Conservation (phyloP, 225 moss, liverwort and hornwort species). For the Asterella californica region DNA sequence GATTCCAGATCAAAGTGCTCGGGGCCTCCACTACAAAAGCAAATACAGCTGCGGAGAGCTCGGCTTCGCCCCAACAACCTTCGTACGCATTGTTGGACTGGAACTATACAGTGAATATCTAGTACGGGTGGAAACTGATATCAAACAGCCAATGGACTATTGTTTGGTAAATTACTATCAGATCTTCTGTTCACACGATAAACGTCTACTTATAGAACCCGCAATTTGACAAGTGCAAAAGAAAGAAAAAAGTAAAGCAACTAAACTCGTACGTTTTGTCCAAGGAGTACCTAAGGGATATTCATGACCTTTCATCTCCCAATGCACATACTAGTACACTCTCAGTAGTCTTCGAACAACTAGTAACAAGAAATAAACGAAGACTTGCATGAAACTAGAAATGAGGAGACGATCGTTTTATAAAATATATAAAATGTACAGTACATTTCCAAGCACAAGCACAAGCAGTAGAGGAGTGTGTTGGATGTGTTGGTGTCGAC, state of each 20-base stretch:
- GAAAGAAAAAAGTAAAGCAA: not conserved
- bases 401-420: too few species aligned
- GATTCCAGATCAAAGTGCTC: too few species aligned
- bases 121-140: not conserved
- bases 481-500: not conserved
- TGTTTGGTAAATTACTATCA: slow-evolving; percentile 3
- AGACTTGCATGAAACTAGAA: too few species aligned
- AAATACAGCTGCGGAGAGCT: too few species aligned
- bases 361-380: too few species aligned
- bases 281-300: too few species aligned
- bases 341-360: too few species aligned
- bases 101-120: slow-evolving; percentile 2
- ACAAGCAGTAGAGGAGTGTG: not conserved
- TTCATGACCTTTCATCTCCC: too few species aligned
- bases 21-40: too few species aligned
- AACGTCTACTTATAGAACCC: not conserved
- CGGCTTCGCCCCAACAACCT: too few species aligned
- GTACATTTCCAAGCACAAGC: not conserved
- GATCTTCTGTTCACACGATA: not conserved
- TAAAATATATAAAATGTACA: not conserved
- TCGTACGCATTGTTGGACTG: too few species aligned
- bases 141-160: not conserved
- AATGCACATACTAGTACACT: not conserved
- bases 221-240: not conserved
- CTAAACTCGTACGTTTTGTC: too few species aligned